phyloP scores from a whole-genome alignment of 1,284 basidiomycete species.

The Pterula multifida region DNA sequence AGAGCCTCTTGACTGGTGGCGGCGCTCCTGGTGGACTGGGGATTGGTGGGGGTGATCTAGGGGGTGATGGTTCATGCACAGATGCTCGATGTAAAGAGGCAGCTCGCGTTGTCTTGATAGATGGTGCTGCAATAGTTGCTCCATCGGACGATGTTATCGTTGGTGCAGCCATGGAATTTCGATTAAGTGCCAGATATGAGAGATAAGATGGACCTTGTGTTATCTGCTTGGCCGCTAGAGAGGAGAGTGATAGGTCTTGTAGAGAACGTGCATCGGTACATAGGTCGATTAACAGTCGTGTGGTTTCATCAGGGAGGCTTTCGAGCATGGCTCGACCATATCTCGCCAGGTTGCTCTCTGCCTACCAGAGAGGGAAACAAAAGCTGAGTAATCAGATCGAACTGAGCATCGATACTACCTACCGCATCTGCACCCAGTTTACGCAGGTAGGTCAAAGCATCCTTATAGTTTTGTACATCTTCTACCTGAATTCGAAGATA shows the following conservation, averaged over 20 bases:
- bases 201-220: conserved; percentile 51
- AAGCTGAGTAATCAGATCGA: neutral
- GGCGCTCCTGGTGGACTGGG: conserved; percentile 16
- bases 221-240: conserved; percentile 15
- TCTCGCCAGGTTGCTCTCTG: conserved; percentile 71
- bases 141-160: conserved; percentile 25
- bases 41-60: conserved; percentile 9
- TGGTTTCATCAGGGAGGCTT: conserved; percentile 78
- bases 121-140: conserved; percentile 14
- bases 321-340: conserved; percentile 80
- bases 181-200: conserved; percentile 67
- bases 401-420: conserved; percentile 21
- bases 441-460: conserved; percentile 76
- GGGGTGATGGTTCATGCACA: conserved; percentile 12
- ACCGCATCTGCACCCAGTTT: conserved; percentile 70
- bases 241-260: conserved; percentile 15
- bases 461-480: conserved; percentile 74
- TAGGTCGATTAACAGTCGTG: conserved; percentile 83
- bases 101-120: neutral
- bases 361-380: conserved; percentile 27
- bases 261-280: conserved; percentile 44
- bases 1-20: conserved; percentile 44
- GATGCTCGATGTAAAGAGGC: conserved; percentile 15
- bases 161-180: conserved; percentile 31
- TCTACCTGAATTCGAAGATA: conserved; percentile 93